These are phyloP conservation scores for Colletotrichum aenigma DNA, from an alignment of 2,329 filamentous ascomycete genomes.

Conservation along the genomic window DNA sequence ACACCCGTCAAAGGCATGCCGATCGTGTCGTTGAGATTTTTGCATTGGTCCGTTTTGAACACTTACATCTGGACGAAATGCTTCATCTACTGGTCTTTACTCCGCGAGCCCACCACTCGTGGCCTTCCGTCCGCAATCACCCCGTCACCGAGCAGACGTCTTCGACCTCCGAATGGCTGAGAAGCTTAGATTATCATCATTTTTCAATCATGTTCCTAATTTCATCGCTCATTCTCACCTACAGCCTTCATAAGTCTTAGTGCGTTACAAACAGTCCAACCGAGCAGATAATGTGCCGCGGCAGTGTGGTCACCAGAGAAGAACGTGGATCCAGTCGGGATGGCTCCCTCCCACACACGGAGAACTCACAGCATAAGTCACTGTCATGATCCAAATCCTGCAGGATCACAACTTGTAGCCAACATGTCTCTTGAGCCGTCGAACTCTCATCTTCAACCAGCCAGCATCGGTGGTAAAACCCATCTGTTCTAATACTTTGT, in stretches of 20 bases:
- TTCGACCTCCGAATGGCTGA: too few species aligned
- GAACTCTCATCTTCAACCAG: neutral
- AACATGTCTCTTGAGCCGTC: neutral
- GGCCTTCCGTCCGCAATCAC: neutral
- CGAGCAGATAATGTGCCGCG: neutral
- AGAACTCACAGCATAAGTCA: neutral
- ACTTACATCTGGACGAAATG: neutral
- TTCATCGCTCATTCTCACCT: neutral
- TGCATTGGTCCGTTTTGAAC: too few species aligned
- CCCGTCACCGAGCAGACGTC: neutral
- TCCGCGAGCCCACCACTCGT: neutral
- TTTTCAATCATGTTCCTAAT: neutral
- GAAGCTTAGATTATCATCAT: neutral
- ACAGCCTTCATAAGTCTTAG: neutral
- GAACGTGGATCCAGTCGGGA: too few species aligned
- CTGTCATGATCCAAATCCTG: accelerated
- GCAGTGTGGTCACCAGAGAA: neutral
- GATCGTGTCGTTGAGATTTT: neutral
- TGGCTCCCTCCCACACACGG: too few species aligned
- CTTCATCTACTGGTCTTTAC: neutral
- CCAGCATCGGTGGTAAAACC: neutral
- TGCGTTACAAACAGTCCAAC: neutral
- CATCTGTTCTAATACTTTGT: accelerated
- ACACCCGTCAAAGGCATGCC: neutral
- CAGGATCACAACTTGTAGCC: neutral